Conservation (phyloP, 441 rosid genomes). For the Raphanus hybrid region DNA sequence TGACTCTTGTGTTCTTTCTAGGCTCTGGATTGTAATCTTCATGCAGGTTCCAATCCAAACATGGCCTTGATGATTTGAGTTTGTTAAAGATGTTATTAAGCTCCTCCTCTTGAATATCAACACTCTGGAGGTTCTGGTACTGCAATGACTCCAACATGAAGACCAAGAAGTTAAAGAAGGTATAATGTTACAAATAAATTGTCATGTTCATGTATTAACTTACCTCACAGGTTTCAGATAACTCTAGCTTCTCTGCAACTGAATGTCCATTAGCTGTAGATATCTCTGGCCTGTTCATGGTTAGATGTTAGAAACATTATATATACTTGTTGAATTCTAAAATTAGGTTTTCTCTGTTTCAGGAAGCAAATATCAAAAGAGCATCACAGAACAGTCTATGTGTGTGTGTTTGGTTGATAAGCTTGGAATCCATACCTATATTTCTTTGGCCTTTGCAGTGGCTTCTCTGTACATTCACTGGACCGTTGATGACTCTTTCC, state of each 20-base stretch:
- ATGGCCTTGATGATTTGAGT: slow-evolving; percentile 43
- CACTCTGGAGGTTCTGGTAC: slow-evolving; percentile 57
- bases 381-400: no score
- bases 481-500: slow-evolving; percentile 51
- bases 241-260: slow-evolving; percentile 41
- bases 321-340: neutral
- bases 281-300: slow-evolving; percentile 47
- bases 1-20: slow-evolving; percentile 29
- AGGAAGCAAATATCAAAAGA: no score
- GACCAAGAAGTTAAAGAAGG: slow-evolving; percentile 14
- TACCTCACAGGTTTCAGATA: slow-evolving; percentile 47
- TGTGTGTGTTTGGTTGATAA: neutral
- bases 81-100: slow-evolving; percentile 35
- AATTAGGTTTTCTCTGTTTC: no score
- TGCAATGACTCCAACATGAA: slow-evolving; percentile 41
- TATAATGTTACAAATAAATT: neutral
- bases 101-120: slow-evolving; percentile 45
- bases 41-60: slow-evolving; percentile 29
- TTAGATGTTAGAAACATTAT: neutral
- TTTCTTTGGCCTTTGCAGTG: slow-evolving; percentile 25
- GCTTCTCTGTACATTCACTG: slow-evolving; percentile 34
- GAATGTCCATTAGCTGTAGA: slow-evolving; percentile 39
- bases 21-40: slow-evolving; percentile 28
- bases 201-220: no score
- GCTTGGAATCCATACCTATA: slow-evolving; percentile 41